phyloP scores from a whole-genome alignment of 306 rosid species.

The Canavalia gladiata region DNA sequence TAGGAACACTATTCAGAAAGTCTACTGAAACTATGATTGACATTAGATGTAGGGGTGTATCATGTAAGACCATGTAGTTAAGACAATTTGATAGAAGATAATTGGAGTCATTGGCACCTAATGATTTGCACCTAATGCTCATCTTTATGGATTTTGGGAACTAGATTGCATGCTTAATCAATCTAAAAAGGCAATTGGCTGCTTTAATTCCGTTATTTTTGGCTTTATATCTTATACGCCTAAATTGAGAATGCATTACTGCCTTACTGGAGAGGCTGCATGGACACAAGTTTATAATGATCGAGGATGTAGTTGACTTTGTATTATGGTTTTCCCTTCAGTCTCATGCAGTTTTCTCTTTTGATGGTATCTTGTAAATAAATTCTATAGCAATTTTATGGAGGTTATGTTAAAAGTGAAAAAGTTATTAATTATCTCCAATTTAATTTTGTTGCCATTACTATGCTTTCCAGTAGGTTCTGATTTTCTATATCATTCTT shows the following conservation, averaged over 20 bases:
- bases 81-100: too few relatives aligned
- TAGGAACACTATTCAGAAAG: too few relatives aligned
- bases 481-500: conserved; percentile 44
- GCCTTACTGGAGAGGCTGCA: background rate
- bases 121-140: too few relatives aligned
- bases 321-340: conserved; percentile 35
- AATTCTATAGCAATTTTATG: conserved; percentile 6
- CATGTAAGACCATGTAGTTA: too few relatives aligned
- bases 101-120: too few relatives aligned
- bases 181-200: too few relatives aligned
- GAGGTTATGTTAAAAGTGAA: conserved; percentile 11
- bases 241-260: background rate
- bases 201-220: too few relatives aligned
- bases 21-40: background rate
- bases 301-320: conserved; percentile 17
- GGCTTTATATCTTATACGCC: too few relatives aligned
- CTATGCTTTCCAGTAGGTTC: conserved; percentile 35
- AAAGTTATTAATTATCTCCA: background rate
- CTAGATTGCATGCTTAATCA: too few relatives aligned
- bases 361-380: conserved; percentile 24
- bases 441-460: background rate
- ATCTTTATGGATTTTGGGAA: too few relatives aligned
- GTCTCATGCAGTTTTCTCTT: conserved; percentile 1
- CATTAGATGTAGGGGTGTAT: too few relatives aligned
- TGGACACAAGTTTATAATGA: conserved; percentile 28